These are phyloP conservation scores for Medicago lupulina DNA, from an alignment of 306 rosid species.

Conservation along the genomic window DNA sequence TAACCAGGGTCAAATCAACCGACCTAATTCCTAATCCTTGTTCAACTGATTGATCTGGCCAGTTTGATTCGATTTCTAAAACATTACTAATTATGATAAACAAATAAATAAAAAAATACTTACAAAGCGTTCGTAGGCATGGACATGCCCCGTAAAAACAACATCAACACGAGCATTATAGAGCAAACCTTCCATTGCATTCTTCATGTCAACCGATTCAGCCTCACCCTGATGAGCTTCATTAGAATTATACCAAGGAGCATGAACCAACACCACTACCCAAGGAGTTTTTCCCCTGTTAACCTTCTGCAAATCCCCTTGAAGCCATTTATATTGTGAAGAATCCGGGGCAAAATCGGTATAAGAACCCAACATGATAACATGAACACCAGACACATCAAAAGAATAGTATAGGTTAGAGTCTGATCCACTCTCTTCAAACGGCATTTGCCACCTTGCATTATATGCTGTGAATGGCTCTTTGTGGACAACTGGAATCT, in stretches of 20 bases:
- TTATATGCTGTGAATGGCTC: constrained; percentile 73
- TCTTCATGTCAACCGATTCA: constrained; percentile 70
- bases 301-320: constrained; percentile 56
- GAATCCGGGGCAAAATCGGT: constrained; percentile 58
- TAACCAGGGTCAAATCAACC: too few species aligned
- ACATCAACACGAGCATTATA: constrained; percentile 70
- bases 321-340: constrained; percentile 72
- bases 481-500: constrained; percentile 45
- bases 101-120: constrained; percentile 30
- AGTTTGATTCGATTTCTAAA: too few species aligned
- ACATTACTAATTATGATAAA: not conserved
- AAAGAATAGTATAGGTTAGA: constrained; percentile 92
- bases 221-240: constrained; percentile 71
- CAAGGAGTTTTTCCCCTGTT: constrained; percentile 70
- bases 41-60: too few species aligned
- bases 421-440: constrained; percentile 63
- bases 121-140: constrained; percentile 93
- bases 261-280: constrained; percentile 69
- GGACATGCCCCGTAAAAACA: constrained; percentile 84
- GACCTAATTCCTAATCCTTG: too few species aligned
- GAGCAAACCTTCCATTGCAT: constrained; percentile 71
- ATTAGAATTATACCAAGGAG: constrained; percentile 92
- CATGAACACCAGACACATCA: constrained; percentile 73
- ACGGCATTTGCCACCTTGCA: constrained; percentile 89
- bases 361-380: constrained; percentile 88